Evolutionary conservation across 2,329 filamentous ascomycete species (phyloP).

Genomic region (Tolypocladium ovalisporum): DNA sequence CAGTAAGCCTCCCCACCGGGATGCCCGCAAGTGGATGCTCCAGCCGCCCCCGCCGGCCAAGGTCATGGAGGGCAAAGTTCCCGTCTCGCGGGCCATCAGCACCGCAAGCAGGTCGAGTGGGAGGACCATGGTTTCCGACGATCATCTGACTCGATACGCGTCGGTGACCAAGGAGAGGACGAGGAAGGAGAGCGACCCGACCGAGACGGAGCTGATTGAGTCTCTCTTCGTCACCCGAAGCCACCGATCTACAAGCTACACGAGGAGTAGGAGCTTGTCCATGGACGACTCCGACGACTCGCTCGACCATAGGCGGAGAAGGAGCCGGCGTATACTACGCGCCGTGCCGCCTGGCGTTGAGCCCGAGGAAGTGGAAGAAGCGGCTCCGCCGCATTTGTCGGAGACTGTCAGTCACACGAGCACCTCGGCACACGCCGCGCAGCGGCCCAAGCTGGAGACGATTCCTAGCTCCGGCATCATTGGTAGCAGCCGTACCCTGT

Average conservation of each 20-base stretch:
- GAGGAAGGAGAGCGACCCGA: constrained; percentile 26
- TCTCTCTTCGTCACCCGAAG: constrained; percentile 25
- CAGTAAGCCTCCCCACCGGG: constrained; percentile 56
- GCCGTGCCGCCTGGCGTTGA: constrained; percentile 17
- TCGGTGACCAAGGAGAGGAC: constrained; percentile 36
- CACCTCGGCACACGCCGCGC: constrained; percentile 20
- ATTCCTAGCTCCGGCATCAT: constrained; percentile 30
- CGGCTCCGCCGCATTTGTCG: constrained; percentile 13
- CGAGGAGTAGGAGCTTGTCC: constrained; percentile 25
- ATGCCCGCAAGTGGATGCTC: constrained; percentile 81
- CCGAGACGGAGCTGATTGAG: constrained; percentile 34
- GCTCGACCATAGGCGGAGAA: constrained; percentile 16
- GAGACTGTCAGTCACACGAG: constrained; percentile 15
- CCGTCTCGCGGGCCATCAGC: constrained; percentile 53
- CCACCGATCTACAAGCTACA: constrained; percentile 19
- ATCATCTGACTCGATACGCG: constrained; percentile 30
- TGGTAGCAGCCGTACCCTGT: constrained; percentile 15
- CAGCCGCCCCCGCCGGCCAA: constrained; percentile 83
- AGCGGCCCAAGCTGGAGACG: constrained; percentile 34
- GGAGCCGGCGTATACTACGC: constrained; percentile 15
- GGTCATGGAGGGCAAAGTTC: constrained; percentile 80
- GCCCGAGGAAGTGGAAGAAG: constrained; percentile 23
- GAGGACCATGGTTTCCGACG: constrained; percentile 30
- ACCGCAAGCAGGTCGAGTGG: constrained; percentile 39
- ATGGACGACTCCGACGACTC: constrained; percentile 25